Base-by-base conservation (phyloP, 345 rosid species). In the Punica granatum region DNA sequence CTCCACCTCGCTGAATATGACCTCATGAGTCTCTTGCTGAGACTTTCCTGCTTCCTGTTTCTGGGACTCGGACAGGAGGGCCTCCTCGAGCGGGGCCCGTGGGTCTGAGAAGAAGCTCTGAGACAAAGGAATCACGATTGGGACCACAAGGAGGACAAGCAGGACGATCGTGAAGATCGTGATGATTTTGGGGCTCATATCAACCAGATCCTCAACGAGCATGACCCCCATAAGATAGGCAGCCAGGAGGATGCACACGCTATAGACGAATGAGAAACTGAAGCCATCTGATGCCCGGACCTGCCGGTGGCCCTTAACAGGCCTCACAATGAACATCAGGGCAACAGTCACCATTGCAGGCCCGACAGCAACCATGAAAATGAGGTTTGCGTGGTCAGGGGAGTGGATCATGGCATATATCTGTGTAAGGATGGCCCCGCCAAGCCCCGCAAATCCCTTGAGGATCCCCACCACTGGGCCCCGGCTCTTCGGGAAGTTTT, bases 391-490 rank as follows among this genome's bases (percentile, higher is more conserved):
- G 0, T 82, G 90, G 64, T 92, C 84, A 9, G 98, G 86, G 41
- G 91, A 81, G 75, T 92, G 82, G 69, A 90, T 74, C 90, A 78
- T 62, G 0, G 96, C 79, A 65, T 88, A 95, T 75, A 92, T 81
- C 76, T 90, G 99, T 43, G 97, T 85, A 83, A 92, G 79, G 65
- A 92, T 90, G 23, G 99, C 98, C 16, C 99, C 99, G n/a, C 97
- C 84, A 66, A 92, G 79, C 21, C 99, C 99, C 33, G 98, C 97
- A 80, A 92, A 92, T 25, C 98, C 99, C 74, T 95, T 95, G 79
- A 92, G 87, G 68, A 95, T 88, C 72, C 98, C 98, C 30, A 95
- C 99, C 72, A 95, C 90, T 12, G 98, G 99, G 75, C 98, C 99
- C 56, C 98, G 70, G 74, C 97, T 95, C 77, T 88, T 95, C 3